Conservation (phyloP, 2,329 filamentous ascomycete species). For the Alternaria conjuncta region DNA sequence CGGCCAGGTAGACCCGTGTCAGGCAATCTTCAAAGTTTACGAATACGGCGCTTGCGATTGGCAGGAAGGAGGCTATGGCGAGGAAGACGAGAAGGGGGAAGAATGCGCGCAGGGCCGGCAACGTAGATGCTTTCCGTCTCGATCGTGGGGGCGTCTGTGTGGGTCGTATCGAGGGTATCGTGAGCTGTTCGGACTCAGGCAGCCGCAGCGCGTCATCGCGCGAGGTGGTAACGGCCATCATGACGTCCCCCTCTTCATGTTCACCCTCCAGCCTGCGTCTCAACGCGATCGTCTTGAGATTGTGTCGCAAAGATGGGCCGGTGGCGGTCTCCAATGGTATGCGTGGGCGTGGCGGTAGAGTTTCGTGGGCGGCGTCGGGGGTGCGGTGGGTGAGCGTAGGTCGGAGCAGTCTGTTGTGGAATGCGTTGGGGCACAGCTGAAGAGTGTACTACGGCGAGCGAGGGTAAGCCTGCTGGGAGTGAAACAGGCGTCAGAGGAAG, state of each 20-base stretch:
- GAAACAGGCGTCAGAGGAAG: slow-evolving; percentile 25
- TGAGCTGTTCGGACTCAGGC: slow-evolving; percentile 19
- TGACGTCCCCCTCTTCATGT: slow-evolving; percentile 35
- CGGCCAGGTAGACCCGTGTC: slow-evolving; percentile 59
- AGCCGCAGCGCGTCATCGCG: slow-evolving; percentile 24
- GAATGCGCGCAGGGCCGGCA: slow-evolving; percentile 10
- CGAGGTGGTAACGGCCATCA: slow-evolving; percentile 36
- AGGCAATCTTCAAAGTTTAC: slow-evolving; percentile 88
- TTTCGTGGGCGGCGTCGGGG: not conserved
- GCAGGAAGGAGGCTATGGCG: slow-evolving; percentile 31
- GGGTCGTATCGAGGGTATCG: slow-evolving; percentile 36
- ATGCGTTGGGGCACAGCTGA: slow-evolving; percentile 6
- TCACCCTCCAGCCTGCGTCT: slow-evolving; percentile 16
- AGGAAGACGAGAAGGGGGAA: slow-evolving; percentile 34
- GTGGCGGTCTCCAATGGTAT: slow-evolving; percentile 3
- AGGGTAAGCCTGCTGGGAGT: slow-evolving; percentile 21
- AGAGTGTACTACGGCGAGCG: slow-evolving; percentile 20
- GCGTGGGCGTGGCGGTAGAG: slow-evolving; percentile 1
- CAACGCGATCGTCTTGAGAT: not conserved
- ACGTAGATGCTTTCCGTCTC: slow-evolving; percentile 29
- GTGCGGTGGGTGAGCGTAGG: not conserved
- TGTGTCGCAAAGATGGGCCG: not conserved
- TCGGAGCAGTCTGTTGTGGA: not conserved
- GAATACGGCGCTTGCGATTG: slow-evolving; percentile 57
- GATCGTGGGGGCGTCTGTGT: slow-evolving; percentile 39